Base-by-base conservation (phyloP, 495 filamentous ascomycete genomes). In the Xylaria curta region DNA sequence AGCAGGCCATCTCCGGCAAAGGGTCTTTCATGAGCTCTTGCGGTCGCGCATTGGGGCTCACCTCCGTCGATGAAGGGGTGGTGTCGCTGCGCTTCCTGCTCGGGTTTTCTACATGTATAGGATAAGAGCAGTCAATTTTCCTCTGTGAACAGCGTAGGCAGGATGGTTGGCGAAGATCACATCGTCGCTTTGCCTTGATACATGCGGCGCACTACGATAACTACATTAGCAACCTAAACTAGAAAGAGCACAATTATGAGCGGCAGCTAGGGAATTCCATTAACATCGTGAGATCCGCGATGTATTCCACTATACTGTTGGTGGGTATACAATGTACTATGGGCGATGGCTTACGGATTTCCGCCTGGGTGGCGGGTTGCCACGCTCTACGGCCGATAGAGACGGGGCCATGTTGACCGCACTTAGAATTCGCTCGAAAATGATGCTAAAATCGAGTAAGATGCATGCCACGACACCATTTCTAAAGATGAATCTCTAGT, bases 171-270 rank as follows among this genome's bases (percentile, higher is more conserved):
- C 78, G 80, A 3, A 85, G 78, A 60, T 87, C 85, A 72, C 87
- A 89, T 19, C 85, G 83, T 17, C 87, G 78, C 72, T 88, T 89
- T 10, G 83, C 83, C 65, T 80, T 82, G 74, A 85, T 86, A 76
- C 87, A 89, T n/a, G 81, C 80, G 33, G 81, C 79, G 70, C 87
- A 88, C 40, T 71, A 19, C 17, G 26, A 15, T 10, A 24, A 13
- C 2, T 13, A 54, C 28, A 56, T 69, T 49, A 68, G 38, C 51
- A 58, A 26, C 1, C 13, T 0, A 38, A 38, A 33, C 21, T 7
- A 10, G 31, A 1, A 17, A 66, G 36, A 15, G 5, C 28, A 64
- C 38, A 28, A 46, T 33, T 3, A 3, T 8, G n/a, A 0, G 13
- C 2, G 3, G 28, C 24, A 12, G 19, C 28, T 4, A 19, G 12